Evolutionary conservation across 2,329 filamentous ascomycete genomes (phyloP).

Genomic region (Metarhizium guizhouense): DNA sequence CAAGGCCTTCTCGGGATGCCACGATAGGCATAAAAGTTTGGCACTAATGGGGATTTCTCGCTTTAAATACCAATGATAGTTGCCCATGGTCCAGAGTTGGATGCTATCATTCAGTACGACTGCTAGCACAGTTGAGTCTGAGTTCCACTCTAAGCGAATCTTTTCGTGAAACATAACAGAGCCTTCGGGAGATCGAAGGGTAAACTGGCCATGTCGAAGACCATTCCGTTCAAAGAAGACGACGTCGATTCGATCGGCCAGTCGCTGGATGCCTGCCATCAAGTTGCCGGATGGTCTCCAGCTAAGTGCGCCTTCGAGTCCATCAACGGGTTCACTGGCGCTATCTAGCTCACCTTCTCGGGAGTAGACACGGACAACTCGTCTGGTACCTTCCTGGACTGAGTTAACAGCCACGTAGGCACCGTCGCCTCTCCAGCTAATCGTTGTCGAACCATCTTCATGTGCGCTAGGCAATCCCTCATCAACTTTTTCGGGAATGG

Average conservation of each 20-base stretch:
- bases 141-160: slow-evolving; percentile 75
- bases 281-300: slow-evolving; percentile 90
- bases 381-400: slow-evolving; percentile 57
- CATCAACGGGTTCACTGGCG: slow-evolving; percentile 89
- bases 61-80: slow-evolving; percentile 98
- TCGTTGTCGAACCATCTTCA: slow-evolving; percentile 63
- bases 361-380: slow-evolving; percentile 83
- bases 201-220: slow-evolving; percentile 91
- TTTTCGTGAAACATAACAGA: slow-evolving; percentile 42
- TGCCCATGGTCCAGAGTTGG: slow-evolving; percentile 96
- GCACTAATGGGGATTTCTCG: slow-evolving; percentile 58
- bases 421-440: slow-evolving; percentile 93
- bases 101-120: slow-evolving; percentile 64
- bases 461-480: slow-evolving; percentile 64
- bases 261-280: slow-evolving; percentile 74
- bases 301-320: slow-evolving; percentile 76
- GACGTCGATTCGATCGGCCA: slow-evolving; percentile 63
- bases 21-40: slow-evolving; percentile 37
- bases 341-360: slow-evolving; percentile 86
- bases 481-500: slow-evolving; percentile 86
- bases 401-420: slow-evolving; percentile 82
- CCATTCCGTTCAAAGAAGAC: slow-evolving; percentile 97
- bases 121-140: slow-evolving; percentile 83
- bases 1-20: slow-evolving; percentile 82
- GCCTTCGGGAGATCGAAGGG: slow-evolving; percentile 58